phyloP scores from a whole-genome alignment of 1,284 basidiomycete species.

The Lignosus rhinocerotis region DNA sequence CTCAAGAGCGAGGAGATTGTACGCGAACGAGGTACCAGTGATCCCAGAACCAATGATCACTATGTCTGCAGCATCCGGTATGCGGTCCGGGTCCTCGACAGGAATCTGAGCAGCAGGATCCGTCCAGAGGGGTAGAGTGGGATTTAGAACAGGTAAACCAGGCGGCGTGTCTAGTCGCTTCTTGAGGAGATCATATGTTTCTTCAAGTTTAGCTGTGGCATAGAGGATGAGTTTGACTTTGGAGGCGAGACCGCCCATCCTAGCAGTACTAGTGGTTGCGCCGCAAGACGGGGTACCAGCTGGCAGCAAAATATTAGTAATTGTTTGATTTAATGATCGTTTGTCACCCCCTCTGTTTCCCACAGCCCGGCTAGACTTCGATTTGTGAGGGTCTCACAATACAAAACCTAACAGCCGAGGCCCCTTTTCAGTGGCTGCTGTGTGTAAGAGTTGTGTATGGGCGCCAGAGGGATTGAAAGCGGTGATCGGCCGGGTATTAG shows the following conservation, averaged over 20 bases:
- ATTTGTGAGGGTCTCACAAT: too few species aligned
- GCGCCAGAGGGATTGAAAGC: too few species aligned
- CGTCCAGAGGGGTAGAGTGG: slow-evolving; percentile 62
- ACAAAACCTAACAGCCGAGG: too few species aligned
- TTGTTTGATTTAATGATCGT: too few species aligned
- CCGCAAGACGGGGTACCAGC: too few species aligned
- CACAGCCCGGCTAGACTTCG: too few species aligned
- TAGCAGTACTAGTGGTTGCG: not conserved
- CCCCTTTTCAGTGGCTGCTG: too few species aligned
- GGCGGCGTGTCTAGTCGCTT: slow-evolving; percentile 44
- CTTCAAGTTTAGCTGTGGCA: slow-evolving; percentile 22
- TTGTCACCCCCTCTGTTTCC: too few species aligned
- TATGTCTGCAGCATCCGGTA: slow-evolving; percentile 58
- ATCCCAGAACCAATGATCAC: slow-evolving; percentile 74
- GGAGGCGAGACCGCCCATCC: slow-evolving; percentile 31
- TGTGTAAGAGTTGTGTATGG: too few species aligned
- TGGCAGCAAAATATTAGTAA: too few species aligned
- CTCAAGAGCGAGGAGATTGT: slow-evolving; percentile 48
- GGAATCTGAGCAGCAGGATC: slow-evolving; percentile 54
- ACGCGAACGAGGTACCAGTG: slow-evolving; percentile 60
- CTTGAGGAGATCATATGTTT: slow-evolving; percentile 25
- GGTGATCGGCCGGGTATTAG: too few species aligned
- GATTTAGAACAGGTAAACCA: slow-evolving; percentile 55
- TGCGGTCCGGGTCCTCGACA: slow-evolving; percentile 32
- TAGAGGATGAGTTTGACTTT: slow-evolving; percentile 28